These are phyloP conservation scores for Xerocomellus intermedius DNA, from an alignment of 768 basidiomycete genomes.

Conservation along the genomic window DNA sequence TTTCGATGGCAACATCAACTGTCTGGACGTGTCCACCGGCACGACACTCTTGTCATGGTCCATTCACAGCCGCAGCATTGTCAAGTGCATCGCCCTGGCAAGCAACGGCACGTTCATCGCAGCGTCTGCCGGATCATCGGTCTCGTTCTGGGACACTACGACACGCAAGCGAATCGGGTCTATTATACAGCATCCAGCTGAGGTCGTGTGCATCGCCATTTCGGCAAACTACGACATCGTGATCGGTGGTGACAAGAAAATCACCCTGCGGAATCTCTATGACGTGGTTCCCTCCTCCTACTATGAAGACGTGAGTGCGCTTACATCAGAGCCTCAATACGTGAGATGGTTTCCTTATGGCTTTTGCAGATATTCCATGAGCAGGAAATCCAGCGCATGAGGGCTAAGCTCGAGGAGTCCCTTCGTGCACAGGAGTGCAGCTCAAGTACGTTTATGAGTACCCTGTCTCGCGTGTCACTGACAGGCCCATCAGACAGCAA, in stretches of 20 bases:
- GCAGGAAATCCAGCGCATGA: not conserved
- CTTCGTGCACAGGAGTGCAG: not conserved
- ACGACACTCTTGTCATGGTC: not conserved
- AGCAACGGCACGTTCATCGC: slow-evolving; percentile 1
- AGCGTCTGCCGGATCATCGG: not conserved
- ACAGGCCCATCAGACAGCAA: not conserved
- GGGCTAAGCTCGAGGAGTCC: not conserved
- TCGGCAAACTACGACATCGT: slow-evolving; percentile 4
- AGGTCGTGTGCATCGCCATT: not conserved
- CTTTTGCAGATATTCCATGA: not conserved
- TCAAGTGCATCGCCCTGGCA: not conserved
- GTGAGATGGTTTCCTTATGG: not conserved
- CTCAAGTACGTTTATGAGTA: not conserved
- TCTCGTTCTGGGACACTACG: slow-evolving; percentile 9
- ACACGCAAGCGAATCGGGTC: slow-evolving; percentile 4
- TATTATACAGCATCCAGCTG: not conserved
- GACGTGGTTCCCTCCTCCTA: slow-evolving; percentile 4
- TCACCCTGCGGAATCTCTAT: slow-evolving; percentile 1
- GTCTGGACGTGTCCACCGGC: not conserved
- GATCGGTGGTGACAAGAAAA: not conserved
- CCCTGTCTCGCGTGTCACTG: not conserved
- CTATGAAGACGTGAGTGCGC: not conserved
- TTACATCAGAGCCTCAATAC: too few relatives aligned
- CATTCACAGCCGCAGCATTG: not conserved
- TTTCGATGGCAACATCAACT: not conserved